Conservation (phyloP, 1,284 basidiomycete genomes). For the Marasmius oreades region DNA sequence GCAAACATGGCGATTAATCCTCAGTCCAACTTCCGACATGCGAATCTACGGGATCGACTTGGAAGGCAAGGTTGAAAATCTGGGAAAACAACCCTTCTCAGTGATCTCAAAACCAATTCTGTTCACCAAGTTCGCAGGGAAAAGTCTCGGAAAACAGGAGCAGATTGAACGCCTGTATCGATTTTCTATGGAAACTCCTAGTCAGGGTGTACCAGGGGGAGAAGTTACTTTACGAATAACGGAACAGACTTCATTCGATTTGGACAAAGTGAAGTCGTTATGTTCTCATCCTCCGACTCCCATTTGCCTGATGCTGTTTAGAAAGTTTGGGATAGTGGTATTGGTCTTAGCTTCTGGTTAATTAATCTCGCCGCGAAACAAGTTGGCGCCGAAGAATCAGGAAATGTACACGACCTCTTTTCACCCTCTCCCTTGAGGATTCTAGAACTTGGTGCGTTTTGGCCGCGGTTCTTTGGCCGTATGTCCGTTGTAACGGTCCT, state of each 20-base stretch:
- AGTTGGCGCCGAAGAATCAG: constrained; percentile 15
- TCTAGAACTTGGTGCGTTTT: constrained; percentile 67
- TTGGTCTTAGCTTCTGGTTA: constrained; percentile 78
- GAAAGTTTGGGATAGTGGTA: constrained; percentile 93
- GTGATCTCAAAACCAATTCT: constrained; percentile 67
- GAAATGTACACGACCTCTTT: constrained; percentile 35
- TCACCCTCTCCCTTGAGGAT: constrained; percentile 35
- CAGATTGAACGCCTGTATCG: constrained; percentile 61
- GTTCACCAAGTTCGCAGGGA: constrained; percentile 33
- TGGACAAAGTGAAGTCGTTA: constrained; percentile 70
- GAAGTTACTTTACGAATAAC: constrained; percentile 43
- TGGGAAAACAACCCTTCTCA: constrained; percentile 46
- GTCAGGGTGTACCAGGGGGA: constrained; percentile 11
- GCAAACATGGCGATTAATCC: constrained; percentile 60
- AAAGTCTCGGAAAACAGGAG: constrained; percentile 57
- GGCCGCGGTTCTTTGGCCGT: not conserved
- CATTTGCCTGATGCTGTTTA: constrained; percentile 28
- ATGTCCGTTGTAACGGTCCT: not conserved
- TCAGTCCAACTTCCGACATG: constrained; percentile 32
- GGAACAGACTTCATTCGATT: constrained; percentile 83
- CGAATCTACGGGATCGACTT: constrained; percentile 32
- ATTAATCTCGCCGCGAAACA: constrained; percentile 27
- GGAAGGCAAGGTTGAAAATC: constrained; percentile 19
- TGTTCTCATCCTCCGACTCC: not conserved
- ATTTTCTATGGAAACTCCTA: constrained; percentile 22